phyloP scores from a whole-genome alignment of 768 basidiomycete genomes.

The Lactifluus hygrophoroides region DNA sequence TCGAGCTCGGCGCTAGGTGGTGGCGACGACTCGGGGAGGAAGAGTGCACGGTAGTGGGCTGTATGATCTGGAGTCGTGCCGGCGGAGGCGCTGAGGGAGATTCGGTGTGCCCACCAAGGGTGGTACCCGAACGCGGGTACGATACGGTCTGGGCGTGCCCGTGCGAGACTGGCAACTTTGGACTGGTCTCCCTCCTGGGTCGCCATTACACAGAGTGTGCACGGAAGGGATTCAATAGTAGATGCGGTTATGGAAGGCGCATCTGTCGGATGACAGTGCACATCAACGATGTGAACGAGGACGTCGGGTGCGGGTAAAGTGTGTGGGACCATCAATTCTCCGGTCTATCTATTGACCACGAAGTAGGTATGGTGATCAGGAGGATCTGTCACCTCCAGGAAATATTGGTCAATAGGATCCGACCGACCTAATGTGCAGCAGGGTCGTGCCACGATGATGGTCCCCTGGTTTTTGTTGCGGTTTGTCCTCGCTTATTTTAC shows the following conservation, averaged over 20 bases:
- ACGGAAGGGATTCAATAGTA: constrained; percentile 45
- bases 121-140: constrained; percentile 92
- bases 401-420: no score
- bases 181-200: constrained; percentile 57
- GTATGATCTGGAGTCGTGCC: constrained; percentile 34
- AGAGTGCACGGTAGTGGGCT: constrained; percentile 66
- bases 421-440: background rate
- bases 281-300: constrained; percentile 68
- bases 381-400: background rate
- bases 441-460: background rate
- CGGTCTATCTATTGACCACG: background rate
- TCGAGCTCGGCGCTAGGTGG: constrained; percentile 24
- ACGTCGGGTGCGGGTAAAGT: constrained; percentile 32
- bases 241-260: constrained; percentile 40
- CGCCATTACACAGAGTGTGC: constrained; percentile 82
- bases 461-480: no score
- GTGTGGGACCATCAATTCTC: background rate
- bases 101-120: constrained; percentile 86
- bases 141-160: constrained; percentile 52
- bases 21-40: constrained; percentile 36
- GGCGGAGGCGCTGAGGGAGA: constrained; percentile 37
- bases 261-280: constrained; percentile 87
- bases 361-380: background rate
- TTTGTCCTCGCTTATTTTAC: background rate
- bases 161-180: constrained; percentile 59